These are phyloP conservation scores for Calonectria montana DNA, from an alignment of 2,329 filamentous ascomycete species.

Conservation along the genomic window DNA sequence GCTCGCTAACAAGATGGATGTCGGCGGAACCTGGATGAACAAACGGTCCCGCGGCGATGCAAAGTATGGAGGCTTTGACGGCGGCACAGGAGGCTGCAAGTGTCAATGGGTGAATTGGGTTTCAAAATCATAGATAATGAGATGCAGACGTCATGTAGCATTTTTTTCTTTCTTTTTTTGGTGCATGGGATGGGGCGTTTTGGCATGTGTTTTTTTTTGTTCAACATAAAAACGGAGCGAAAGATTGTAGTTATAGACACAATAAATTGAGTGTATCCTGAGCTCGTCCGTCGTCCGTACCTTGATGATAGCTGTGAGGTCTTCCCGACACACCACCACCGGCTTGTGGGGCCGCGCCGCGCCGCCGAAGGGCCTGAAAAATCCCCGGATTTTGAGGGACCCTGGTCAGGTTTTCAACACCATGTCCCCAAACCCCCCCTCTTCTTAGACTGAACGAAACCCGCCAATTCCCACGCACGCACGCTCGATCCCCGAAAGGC, in stretches of 20 bases:
- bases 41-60: conserved; percentile 55
- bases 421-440: background rate
- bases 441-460: background rate
- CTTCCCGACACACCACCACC: background rate
- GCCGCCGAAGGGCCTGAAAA: conserved; percentile 18
- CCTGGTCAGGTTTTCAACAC: background rate
- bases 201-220: background rate
- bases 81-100: conserved; percentile 71
- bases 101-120: conserved; percentile 71
- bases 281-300: background rate
- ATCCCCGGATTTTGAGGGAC: background rate
- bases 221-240: conserved; percentile 11
- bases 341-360: conserved; percentile 31
- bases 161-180: conserved; percentile 17
- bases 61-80: conserved; percentile 70
- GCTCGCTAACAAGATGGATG: conserved; percentile 61
- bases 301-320: background rate
- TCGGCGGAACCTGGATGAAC: conserved; percentile 66
- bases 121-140: conserved; percentile 2
- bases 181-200: conserved; percentile 8
- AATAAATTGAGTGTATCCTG: background rate
- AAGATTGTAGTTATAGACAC: conserved; percentile 17
- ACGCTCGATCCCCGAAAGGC: background rate
- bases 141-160: conserved; percentile 7
- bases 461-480: background rate